These are phyloP conservation scores for Pezicula rhizophila DNA, from an alignment of 2,329 filamentous ascomycete species.

Conservation along the genomic window DNA sequence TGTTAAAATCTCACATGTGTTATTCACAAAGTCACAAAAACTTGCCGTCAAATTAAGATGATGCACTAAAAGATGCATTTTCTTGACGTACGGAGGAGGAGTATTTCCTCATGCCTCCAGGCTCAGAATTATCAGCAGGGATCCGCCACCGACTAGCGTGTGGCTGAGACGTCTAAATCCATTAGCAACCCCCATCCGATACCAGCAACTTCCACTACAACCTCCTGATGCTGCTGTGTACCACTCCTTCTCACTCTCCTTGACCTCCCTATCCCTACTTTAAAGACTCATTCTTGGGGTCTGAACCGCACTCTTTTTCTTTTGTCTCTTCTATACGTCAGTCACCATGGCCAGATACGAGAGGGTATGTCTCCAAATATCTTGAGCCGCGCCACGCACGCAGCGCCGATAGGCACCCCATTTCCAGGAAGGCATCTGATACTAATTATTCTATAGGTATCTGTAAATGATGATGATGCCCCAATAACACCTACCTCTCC, in stretches of 20 bases:
- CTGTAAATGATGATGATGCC: constrained; percentile 50
- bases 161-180: too few relatives aligned
- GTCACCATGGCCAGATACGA: constrained; percentile 38
- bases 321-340: constrained; percentile 14
- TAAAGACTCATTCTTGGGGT: constrained; percentile 10
- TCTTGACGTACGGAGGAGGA: too few relatives aligned
- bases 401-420: not conserved
- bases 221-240: constrained; percentile 1
- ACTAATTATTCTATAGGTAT: constrained; percentile 37
- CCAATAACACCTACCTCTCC: constrained; percentile 41
- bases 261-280: constrained; percentile 12
- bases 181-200: not conserved
- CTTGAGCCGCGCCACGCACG: constrained; percentile 16
- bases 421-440: not conserved
- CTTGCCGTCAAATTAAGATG: too few relatives aligned
- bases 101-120: too few relatives aligned
- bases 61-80: too few relatives aligned
- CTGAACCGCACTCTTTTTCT: constrained; percentile 15
- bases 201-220: not conserved
- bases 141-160: too few relatives aligned
- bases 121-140: too few relatives aligned
- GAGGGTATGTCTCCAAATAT: constrained; percentile 38
- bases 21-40: not conserved
- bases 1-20: not conserved
- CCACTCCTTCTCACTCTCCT: constrained; percentile 7